Base-by-base conservation (phyloP, 345 rosid genomes). In the Eucalyptus grandis region DNA sequence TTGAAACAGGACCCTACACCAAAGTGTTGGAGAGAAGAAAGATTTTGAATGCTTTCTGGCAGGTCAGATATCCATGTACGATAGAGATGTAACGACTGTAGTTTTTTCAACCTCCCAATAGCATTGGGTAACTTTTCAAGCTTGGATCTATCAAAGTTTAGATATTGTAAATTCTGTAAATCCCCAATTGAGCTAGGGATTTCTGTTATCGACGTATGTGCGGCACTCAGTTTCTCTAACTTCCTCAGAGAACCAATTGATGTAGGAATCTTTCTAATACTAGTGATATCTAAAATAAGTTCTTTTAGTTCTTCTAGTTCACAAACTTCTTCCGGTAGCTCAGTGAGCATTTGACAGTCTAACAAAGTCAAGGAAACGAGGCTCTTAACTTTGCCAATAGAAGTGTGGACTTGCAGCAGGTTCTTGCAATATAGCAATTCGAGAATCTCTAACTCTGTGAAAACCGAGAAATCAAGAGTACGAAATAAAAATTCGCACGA, bases 401-500 rank as follows among this genome's bases (percentile, higher is more conserved):
- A 69, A 31, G 80, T 43, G 80, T 69, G 80, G 80, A 69, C 19
- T 69, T 67, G 11, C 43, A 2, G 1, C 6, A 31, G 11, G 2
- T 2, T 15, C 40, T 0, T 1, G 11, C 22, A 67, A 17, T 1
- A 15, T 67, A 0, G 15, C 11, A 67, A 67, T 21, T 16, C 5
- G 6, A 67, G 80, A 67, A 67, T 67, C 21, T 67, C 40, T 31
- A 67, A 67, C 16, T 15, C 11, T 67, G 6, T 67, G 80, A 67
- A 67, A 67, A 9, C 40, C 40, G 80, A 67, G 80, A 67, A 21
- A 31, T 67, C 40, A 14, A 34, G 40, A 67, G 40, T 67, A 67
- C 6, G 4, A 1, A 0, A 0, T 67, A 67, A 67, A 67, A 4
- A 34, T 2, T 1, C 0, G 40, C 80, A 67, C 6, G 0, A 8